phyloP scores from a whole-genome alignment of 116 monocot genomes.

The Cymodocea nodosa region DNA sequence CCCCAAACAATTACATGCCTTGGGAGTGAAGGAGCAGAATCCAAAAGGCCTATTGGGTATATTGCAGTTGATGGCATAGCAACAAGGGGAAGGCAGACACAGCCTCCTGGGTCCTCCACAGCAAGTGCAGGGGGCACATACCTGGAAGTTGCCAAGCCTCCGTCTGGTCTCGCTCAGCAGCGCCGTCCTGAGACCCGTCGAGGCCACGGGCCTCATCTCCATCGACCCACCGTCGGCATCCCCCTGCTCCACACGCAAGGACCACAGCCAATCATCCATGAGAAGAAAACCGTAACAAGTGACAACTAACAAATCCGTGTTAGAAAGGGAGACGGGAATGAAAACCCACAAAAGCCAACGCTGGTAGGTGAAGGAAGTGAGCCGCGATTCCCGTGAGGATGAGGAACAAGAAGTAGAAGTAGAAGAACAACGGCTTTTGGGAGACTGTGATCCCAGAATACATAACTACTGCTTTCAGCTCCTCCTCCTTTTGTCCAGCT shows the following conservation, averaged over 20 bases:
- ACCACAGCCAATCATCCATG: conserved; percentile 2
- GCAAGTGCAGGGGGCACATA: conserved; percentile 78
- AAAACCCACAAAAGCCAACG: conserved; percentile 14
- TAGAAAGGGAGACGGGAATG: not conserved
- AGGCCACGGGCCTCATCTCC: conserved; percentile 23
- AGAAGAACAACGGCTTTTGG: not conserved
- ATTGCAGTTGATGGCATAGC: conserved; percentile 94
- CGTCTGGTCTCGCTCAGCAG: conserved; percentile 25
- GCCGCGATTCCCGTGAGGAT: conserved; percentile 9
- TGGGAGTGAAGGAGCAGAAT: conserved; percentile 71
- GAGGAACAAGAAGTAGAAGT: conserved; percentile 7
- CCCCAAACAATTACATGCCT: conserved; percentile 62
- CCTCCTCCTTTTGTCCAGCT: too few species aligned
- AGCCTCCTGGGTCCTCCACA: conserved; percentile 57
- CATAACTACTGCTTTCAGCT: conserved; percentile 11
- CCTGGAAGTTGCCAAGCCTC: conserved; percentile 44
- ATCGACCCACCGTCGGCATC: not conserved
- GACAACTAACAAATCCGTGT: conserved; percentile 1
- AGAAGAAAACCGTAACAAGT: not conserved
- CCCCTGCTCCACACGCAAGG: not conserved
- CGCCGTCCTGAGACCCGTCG: conserved; percentile 8
- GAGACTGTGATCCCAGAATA: conserved; percentile 12
- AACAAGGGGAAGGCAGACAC: conserved; percentile 78
- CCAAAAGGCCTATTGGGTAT: conserved; percentile 86
- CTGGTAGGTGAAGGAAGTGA: conserved; percentile 1